These are phyloP conservation scores for Aspergillus campestris DNA, from an alignment of 495 filamentous ascomycete genomes.

Conservation along the genomic window DNA sequence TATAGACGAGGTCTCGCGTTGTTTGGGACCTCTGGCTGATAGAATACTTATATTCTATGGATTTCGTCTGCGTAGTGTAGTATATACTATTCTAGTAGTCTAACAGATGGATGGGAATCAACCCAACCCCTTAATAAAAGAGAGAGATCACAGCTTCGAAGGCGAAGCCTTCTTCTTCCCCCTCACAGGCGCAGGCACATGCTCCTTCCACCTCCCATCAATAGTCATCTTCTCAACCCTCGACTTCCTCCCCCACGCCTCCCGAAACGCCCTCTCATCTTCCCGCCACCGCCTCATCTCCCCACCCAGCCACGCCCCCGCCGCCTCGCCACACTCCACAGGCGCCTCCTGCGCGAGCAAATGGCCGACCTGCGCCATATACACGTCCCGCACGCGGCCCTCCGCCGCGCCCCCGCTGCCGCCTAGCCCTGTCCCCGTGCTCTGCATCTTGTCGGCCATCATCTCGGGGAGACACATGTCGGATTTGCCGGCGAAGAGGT, in stretches of 20 bases:
- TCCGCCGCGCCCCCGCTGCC: conserved; percentile 43
- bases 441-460: conserved; percentile 36
- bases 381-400: conserved; percentile 63
- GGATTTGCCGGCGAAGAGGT: conserved; percentile 65
- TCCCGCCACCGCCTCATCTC: conserved; percentile 57
- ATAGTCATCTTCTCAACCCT: conserved; percentile 50
- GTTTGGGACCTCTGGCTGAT: too few species aligned
- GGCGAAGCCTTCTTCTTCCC: conserved; percentile 20
- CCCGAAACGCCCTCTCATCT: conserved; percentile 51
- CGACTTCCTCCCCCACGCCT: conserved; percentile 42
- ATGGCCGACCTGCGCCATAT: conserved; percentile 64
- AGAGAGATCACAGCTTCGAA: conserved; percentile 37
- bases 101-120: too few species aligned
- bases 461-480: conserved; percentile 48
- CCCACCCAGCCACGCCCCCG: conserved; percentile 50
- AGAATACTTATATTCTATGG: too few species aligned
- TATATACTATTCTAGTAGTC: too few species aligned
- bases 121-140: too few species aligned
- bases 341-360: conserved; percentile 77
- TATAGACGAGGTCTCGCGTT: neutral
- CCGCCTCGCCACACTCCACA: conserved; percentile 52
- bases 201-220: conserved; percentile 46
- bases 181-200: conserved; percentile 38
- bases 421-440: conserved; percentile 39
- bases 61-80: too few species aligned